phyloP scores from a whole-genome alignment of 2,329 filamentous ascomycete genomes.

The Acephala macrosclerotiorum region DNA sequence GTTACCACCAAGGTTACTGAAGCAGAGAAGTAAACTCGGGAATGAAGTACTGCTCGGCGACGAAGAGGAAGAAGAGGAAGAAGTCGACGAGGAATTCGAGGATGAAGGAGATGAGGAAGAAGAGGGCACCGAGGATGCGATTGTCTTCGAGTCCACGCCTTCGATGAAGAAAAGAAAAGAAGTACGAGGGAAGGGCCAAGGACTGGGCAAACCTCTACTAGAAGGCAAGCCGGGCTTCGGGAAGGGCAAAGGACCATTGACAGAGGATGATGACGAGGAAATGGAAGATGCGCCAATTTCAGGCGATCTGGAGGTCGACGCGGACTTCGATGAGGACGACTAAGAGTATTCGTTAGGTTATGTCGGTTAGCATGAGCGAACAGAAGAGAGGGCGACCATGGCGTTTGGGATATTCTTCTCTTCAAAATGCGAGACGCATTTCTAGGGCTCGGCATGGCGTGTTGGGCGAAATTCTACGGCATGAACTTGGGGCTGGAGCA shows the following conservation, averaged over 20 bases:
- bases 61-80: conserved; percentile 38
- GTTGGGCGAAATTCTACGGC: conserved; percentile 4
- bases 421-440: background rate
- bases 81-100: conserved; percentile 31
- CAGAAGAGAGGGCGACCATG: conserved; percentile 3
- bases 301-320: conserved; percentile 36
- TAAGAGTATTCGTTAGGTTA: conserved; percentile 1
- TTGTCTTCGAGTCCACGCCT: conserved; percentile 40
- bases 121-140: conserved; percentile 32
- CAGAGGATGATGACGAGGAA: conserved; percentile 37
- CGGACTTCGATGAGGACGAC: conserved; percentile 35
- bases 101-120: conserved; percentile 31
- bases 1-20: conserved; percentile 57
- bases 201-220: conserved; percentile 40
- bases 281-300: conserved; percentile 44
- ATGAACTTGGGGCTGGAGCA: background rate
- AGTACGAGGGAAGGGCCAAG: conserved; percentile 29
- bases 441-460: conserved; percentile 2
- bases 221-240: conserved; percentile 24
- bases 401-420: conserved; percentile 5
- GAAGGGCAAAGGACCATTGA: conserved; percentile 20
- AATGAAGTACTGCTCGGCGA: conserved; percentile 43
- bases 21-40: conserved; percentile 42
- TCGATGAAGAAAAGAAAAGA: conserved; percentile 33
- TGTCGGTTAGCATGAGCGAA: background rate